phyloP scores from a whole-genome alignment of 805 yeast species.

The Saturnispora gosingensis region DNA sequence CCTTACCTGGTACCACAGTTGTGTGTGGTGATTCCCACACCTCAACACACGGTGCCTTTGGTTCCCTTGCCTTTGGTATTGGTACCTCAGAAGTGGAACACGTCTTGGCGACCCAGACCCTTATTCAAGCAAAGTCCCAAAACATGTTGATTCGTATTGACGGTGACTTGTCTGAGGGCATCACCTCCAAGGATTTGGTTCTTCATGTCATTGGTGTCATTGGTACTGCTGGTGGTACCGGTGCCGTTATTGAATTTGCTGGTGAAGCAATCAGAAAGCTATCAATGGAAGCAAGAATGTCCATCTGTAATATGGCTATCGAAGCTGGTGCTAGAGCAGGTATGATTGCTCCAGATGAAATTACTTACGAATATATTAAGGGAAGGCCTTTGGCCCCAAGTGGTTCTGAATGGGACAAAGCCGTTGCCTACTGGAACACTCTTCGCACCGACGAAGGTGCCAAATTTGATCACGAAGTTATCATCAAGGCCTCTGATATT shows the following conservation, averaged over 20 bases:
- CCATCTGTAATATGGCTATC: constrained; percentile 98
- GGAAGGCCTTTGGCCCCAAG: constrained; percentile 93
- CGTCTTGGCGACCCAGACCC: constrained; percentile 94
- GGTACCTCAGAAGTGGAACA: constrained; percentile 99
- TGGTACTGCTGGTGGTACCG: constrained; percentile 99
- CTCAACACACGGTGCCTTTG: constrained; percentile 98
- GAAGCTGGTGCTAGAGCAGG: constrained; percentile 99
- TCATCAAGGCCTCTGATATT: constrained; percentile 73
- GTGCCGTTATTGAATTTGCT: constrained; percentile 91
- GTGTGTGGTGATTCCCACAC: constrained; percentile 99
- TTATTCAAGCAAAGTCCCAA: constrained; percentile 89
- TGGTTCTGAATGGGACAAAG: constrained; percentile 94
- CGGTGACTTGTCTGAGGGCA: constrained; percentile 79
- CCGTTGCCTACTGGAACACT: constrained; percentile 83
- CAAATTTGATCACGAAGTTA: constrained; percentile 72
- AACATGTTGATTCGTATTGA: constrained; percentile 86
- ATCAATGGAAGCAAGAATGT: constrained; percentile 97
- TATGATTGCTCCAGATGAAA: constrained; percentile 94
- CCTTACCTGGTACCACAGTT: constrained; percentile 96
- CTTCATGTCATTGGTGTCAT: constrained; percentile 92
- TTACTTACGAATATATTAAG: constrained; percentile 78
- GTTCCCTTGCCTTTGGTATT: constrained; percentile 94
- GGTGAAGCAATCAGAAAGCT: constrained; percentile 88
- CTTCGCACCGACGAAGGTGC: constrained; percentile 87
- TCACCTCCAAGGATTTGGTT: constrained; percentile 92